These are phyloP conservation scores for Mitragyna speciosa DNA, from an alignment of 257 asterid species.

Conservation along the genomic window DNA sequence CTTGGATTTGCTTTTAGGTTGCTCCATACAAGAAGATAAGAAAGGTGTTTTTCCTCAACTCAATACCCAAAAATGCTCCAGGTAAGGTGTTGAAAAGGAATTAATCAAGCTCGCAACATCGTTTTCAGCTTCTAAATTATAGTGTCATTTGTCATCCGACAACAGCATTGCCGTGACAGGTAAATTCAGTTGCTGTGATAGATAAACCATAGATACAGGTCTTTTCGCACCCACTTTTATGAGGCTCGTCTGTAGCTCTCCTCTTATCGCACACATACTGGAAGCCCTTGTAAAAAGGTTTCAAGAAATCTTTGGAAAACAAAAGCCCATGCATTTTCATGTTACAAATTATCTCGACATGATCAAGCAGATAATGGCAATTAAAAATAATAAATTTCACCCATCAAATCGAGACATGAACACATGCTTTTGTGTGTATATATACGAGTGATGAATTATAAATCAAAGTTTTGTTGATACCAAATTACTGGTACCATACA, in stretches of 20 bases:
- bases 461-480: not conserved
- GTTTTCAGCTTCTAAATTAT: slow-evolving; percentile 39
- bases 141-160: slow-evolving; percentile 5
- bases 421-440: not conserved
- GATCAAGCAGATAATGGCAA: not conserved
- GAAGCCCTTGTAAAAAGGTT: no score
- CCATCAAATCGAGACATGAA: not conserved
- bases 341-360: not conserved
- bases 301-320: not conserved
- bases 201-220: no score
- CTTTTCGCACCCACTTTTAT: no score
- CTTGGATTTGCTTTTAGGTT: slow-evolving; percentile 37
- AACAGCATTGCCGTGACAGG: not conserved
- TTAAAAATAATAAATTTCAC: not conserved
- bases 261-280: no score
- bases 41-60: slow-evolving; percentile 38
- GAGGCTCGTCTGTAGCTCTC: no score
- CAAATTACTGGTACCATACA: not conserved
- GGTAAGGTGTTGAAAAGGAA: slow-evolving; percentile 58
- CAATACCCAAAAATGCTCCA: slow-evolving; percentile 55
- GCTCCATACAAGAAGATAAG: slow-evolving; percentile 60
- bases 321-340: not conserved
- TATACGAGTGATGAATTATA: not conserved
- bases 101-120: slow-evolving; percentile 38
- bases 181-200: not conserved